These are phyloP conservation scores for Mycena latifolia DNA, from an alignment of 768 basidiomycete genomes.

Conservation along the genomic window DNA sequence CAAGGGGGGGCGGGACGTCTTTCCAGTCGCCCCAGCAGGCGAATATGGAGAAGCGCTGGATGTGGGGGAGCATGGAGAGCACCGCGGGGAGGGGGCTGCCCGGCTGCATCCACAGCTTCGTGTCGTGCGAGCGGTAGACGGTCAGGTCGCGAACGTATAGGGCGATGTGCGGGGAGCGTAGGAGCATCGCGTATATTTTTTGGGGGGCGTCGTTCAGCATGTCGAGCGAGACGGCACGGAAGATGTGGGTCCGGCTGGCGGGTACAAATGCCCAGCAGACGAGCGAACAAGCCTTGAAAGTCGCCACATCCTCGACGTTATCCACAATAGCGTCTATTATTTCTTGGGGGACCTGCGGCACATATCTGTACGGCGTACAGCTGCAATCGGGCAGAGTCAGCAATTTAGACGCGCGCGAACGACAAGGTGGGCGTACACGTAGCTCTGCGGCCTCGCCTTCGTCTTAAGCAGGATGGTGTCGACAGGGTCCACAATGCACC, in stretches of 20 bases:
- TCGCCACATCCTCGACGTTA: constrained; percentile 37
- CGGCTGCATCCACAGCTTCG: constrained; percentile 17
- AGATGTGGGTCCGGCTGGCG: constrained; percentile 41
- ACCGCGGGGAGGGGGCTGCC: constrained; percentile 25
- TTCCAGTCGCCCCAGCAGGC: constrained; percentile 32
- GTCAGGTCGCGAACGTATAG: constrained; percentile 21
- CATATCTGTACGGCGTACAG: constrained; percentile 20
- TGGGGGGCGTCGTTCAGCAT: constrained; percentile 21
- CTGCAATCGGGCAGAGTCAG: not conserved
- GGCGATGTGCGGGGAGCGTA: constrained; percentile 10
- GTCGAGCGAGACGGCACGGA: constrained; percentile 26
- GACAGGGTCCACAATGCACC: constrained; percentile 5
- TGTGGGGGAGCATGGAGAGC: constrained; percentile 12
- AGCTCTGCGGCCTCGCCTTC: not conserved
- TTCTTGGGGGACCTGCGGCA: constrained; percentile 41
- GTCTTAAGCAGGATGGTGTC: constrained; percentile 7
- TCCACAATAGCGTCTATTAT: constrained; percentile 45
- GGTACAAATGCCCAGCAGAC: constrained; percentile 42
- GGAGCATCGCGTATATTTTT: constrained; percentile 4
- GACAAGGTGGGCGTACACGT: not conserved
- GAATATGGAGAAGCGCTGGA: constrained; percentile 19
- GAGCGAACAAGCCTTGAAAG: constrained; percentile 42
- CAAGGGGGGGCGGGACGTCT: constrained; percentile 1
- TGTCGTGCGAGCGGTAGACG: constrained; percentile 22
- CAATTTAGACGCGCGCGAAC: not conserved